These are phyloP conservation scores for Leersia perrieri DNA, from an alignment of 176 grass and related monocot genomes.

Conservation along the genomic window DNA sequence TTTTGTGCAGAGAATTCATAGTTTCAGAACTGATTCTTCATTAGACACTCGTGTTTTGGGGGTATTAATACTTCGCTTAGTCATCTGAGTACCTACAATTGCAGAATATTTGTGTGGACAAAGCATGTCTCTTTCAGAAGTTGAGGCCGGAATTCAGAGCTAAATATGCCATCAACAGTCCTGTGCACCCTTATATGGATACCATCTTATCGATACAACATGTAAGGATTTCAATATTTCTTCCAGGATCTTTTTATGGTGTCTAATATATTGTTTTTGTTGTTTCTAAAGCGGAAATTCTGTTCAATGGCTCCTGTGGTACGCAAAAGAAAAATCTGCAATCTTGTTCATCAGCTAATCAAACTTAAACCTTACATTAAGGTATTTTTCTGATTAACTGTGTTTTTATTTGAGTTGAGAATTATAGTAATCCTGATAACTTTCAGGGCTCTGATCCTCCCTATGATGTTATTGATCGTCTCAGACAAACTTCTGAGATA, in stretches of 20 bases:
- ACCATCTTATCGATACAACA: background rate
- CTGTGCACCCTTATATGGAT: background rate
- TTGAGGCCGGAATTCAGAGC: background rate
- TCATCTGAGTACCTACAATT: too few relatives aligned
- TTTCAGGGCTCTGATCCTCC: slow-evolving; percentile 8
- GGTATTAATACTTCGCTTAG: too few relatives aligned
- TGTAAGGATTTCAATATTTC: too few relatives aligned
- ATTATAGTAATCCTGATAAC: background rate
- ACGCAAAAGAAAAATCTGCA: background rate
- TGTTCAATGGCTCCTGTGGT: too few relatives aligned
- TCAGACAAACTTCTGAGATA: too few relatives aligned
- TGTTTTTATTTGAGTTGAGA: too few relatives aligned
- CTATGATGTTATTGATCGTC: background rate
- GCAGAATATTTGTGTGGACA: too few relatives aligned
- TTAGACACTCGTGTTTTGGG: too few relatives aligned
- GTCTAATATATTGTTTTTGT: background rate
- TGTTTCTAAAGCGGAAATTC: background rate
- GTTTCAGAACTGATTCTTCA: too few relatives aligned
- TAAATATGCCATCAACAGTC: background rate
- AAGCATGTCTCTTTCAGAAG: background rate
- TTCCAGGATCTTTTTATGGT: too few relatives aligned
- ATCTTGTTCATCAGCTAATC: background rate
- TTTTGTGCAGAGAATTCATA: too few relatives aligned
- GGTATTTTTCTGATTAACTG: background rate
- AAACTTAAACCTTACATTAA: slow-evolving; percentile 8